Evolutionary conservation across 441 rosid genomes (phyloP).

Genomic region (Mallotus repandus): DNA sequence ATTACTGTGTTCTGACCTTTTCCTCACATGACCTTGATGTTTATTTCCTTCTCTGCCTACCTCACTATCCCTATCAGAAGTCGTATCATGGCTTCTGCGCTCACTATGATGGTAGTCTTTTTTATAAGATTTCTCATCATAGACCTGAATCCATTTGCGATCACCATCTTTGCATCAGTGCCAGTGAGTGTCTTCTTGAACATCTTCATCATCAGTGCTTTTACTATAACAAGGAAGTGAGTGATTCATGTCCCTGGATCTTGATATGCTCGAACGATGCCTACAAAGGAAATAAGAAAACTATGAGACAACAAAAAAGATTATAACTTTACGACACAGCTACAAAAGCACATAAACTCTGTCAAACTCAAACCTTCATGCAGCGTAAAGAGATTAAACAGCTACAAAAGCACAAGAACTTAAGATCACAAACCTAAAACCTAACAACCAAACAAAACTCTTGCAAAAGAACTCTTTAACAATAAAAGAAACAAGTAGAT

Average conservation of each 20-base stretch:
- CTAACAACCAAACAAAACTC: not conserved
- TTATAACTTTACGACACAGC: not conserved
- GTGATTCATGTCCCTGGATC: conserved; percentile 42
- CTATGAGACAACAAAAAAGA: conserved; percentile 6
- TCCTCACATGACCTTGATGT: conserved; percentile 18
- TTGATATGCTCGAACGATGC: conserved; percentile 50
- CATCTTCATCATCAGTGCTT: conserved; percentile 31
- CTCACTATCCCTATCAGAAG: conserved; percentile 34
- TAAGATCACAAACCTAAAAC: not conserved
- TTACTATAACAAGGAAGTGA: conserved; percentile 28
- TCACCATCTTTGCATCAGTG: conserved; percentile 16
- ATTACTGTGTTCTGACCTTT: conserved; percentile 27
- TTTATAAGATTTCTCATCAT: conserved; percentile 22
- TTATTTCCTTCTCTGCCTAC: conserved; percentile 30
- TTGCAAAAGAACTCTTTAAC: not conserved
- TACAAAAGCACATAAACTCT: not conserved
- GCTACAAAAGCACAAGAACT: not conserved
- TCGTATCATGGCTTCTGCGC: conserved; percentile 29
- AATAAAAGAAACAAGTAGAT: not conserved
- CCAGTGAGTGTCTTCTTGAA: conserved; percentile 20
- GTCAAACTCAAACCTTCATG: conserved; percentile 2
- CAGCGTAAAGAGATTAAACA: not conserved
- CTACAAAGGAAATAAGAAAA: conserved; percentile 35
- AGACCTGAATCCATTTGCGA: conserved; percentile 16
- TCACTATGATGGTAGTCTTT: conserved; percentile 28